Evolutionary conservation across 73 alveolate species (phyloP).

Genomic region (Stentor coeruleus): DNA sequence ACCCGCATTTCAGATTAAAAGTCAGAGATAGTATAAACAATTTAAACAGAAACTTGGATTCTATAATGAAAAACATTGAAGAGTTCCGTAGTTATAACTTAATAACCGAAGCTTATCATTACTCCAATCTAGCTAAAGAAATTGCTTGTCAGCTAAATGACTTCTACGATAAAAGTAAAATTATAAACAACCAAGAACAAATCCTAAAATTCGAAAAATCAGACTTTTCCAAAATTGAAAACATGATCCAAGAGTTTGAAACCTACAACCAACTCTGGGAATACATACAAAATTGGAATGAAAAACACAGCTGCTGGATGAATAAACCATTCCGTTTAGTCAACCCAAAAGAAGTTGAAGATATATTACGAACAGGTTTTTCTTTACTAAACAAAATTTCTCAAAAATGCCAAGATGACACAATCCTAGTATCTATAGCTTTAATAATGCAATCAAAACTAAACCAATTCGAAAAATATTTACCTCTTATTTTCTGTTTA

Average conservation of each 20-base stretch:
- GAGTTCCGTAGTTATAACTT: background rate
- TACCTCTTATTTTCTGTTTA: background rate
- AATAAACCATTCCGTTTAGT: background rate
- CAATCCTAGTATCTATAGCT: background rate
- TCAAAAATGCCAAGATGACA: background rate
- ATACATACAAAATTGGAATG: background rate
- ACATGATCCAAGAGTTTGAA: background rate
- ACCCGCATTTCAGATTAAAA: background rate
- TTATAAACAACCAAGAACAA: constrained; percentile 3
- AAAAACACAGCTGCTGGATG: background rate
- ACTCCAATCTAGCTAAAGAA: constrained; percentile 1
- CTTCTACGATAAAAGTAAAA: background rate
- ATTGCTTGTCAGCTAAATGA: background rate
- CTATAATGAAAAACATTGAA: background rate
- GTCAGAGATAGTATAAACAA: background rate
- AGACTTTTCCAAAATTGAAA: constrained; percentile 14
- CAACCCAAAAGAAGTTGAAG: constrained; percentile 8
- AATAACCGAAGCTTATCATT: background rate
- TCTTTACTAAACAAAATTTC: background rate
- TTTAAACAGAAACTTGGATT: background rate
- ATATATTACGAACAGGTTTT: background rate
- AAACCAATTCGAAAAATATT: background rate
- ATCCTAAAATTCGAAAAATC: background rate
- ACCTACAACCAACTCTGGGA: background rate
- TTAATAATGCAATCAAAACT: background rate